Evolutionary conservation across 805 yeast genomes (phyloP).

Genomic region (Priceomyces fermenticarens): DNA sequence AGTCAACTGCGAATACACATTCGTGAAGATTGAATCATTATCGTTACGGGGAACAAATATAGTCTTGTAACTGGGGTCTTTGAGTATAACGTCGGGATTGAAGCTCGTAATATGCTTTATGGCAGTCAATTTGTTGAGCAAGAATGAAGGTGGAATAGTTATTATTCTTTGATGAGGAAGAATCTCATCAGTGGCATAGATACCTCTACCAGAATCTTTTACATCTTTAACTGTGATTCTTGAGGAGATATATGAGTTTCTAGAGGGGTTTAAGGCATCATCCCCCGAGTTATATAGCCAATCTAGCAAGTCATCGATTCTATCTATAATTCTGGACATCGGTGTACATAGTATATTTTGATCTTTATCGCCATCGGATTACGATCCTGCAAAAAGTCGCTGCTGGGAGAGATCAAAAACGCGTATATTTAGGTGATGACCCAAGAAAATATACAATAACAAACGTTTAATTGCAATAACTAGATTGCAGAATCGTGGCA

Average conservation of each 20-base stretch:
- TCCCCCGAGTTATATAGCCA: slow-evolving; percentile 29
- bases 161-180: slow-evolving; percentile 43
- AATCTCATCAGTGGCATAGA: slow-evolving; percentile 44
- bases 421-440: too few species aligned
- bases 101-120: slow-evolving; percentile 40
- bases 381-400: background rate
- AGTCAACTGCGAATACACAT: slow-evolving; percentile 27
- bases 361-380: background rate
- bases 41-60: slow-evolving; percentile 20
- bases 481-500: too few species aligned
- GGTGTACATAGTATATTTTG: background rate
- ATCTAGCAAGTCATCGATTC: slow-evolving; percentile 16
- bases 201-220: slow-evolving; percentile 55
- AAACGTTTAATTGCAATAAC: too few species aligned
- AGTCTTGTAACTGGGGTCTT: slow-evolving; percentile 15
- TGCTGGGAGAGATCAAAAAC: too few species aligned
- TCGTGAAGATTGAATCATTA: slow-evolving; percentile 20
- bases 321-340: slow-evolving; percentile 9
- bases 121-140: slow-evolving; percentile 58
- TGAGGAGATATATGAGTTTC: slow-evolving; percentile 31
- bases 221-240: slow-evolving; percentile 42
- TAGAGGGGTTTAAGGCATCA: slow-evolving; percentile 16
- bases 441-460: too few species aligned
- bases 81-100: slow-evolving; percentile 31
- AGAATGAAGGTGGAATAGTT: slow-evolving; percentile 53